Conservation (phyloP, 1,284 basidiomycete species). For the Fomes fomentarius region DNA sequence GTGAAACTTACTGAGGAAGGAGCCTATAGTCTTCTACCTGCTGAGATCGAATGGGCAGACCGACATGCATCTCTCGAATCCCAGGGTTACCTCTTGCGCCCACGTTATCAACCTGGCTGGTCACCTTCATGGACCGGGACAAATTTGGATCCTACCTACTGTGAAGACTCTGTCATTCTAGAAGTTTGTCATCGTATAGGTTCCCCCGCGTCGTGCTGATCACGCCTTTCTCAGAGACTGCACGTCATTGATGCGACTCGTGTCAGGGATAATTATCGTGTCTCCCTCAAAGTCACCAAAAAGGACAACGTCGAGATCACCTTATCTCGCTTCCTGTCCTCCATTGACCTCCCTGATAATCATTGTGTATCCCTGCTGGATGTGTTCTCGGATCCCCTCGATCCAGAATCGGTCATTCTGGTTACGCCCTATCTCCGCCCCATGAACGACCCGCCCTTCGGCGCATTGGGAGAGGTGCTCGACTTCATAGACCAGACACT, state of each 20-base stretch:
- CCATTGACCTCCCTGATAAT: slow-evolving; percentile 8
- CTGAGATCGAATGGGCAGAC: slow-evolving; percentile 2
- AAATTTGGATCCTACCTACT: neutral
- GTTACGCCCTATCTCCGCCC: slow-evolving; percentile 32
- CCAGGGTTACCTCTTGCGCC: slow-evolving; percentile 13
- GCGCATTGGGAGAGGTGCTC: slow-evolving; percentile 28
- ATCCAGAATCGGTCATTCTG: slow-evolving; percentile 13
- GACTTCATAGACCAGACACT: slow-evolving; percentile 32
- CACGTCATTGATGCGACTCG: slow-evolving; percentile 29
- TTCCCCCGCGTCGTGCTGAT: neutral
- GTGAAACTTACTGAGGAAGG: neutral
- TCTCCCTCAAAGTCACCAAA: slow-evolving; percentile 29
- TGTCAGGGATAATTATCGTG: slow-evolving; percentile 14
- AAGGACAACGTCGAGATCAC: slow-evolving; percentile 8
- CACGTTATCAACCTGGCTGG: slow-evolving; percentile 15
- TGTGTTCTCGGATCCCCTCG: slow-evolving; percentile 19
- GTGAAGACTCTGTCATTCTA: slow-evolving; percentile 11
- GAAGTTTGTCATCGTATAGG: neutral
- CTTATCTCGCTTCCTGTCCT: slow-evolving; percentile 12
- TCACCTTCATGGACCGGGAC: slow-evolving; percentile 16
- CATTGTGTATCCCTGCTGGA: slow-evolving; percentile 26
- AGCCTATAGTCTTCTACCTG: neutral
- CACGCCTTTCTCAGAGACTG: neutral
- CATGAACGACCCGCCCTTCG: slow-evolving; percentile 27
- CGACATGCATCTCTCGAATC: neutral